A percentile compares a stretch with the other conserved stretches of the same genome.
Evolutionary conservation across 495 filamentous ascomycete genomes (phyloP).

Genomic region (Clohesyomyces aquaticus): DNA sequence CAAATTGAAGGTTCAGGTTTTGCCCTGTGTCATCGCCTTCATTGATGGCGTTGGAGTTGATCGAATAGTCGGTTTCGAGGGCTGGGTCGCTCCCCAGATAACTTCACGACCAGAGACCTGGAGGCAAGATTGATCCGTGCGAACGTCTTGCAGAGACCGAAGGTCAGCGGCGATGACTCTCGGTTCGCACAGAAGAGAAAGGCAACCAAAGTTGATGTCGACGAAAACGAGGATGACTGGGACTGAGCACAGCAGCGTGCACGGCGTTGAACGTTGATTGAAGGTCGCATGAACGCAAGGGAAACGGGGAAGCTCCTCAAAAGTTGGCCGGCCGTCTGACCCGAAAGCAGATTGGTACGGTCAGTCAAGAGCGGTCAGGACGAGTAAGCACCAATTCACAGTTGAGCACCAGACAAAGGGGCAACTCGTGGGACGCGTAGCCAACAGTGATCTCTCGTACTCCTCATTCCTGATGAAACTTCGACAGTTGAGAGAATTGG

Average conservation of each 20-base stretch:
- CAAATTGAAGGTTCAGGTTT: constrained; percentile 68
- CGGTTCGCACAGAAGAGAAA: constrained; percentile 40
- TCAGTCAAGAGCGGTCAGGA: too few species aligned
- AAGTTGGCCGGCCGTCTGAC: too few species aligned
- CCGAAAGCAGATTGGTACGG: too few species aligned
- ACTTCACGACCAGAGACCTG: constrained; percentile 64
- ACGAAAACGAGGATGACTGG: constrained; percentile 63
- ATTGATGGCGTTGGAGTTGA: constrained; percentile 69
- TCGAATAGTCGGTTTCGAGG: constrained; percentile 78
- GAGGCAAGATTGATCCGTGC: constrained; percentile 64
- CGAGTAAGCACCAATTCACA: too few species aligned
- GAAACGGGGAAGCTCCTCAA: too few species aligned
- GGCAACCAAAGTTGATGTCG: constrained; percentile 44
- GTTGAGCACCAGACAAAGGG: too few species aligned
- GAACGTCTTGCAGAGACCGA: constrained; percentile 63
- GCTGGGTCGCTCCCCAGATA: constrained; percentile 62
- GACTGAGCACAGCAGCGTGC: constrained; percentile 57
- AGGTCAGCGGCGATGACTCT: constrained; percentile 52
- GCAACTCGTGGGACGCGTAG: too few species aligned
- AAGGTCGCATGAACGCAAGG: too few species aligned
- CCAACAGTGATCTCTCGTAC: too few species aligned
- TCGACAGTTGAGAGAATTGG: too few species aligned
- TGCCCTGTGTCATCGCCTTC: constrained; percentile 78
- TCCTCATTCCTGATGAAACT: too few species aligned
- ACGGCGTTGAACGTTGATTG: too few species aligned